Evolutionary conservation across 176 grass and related monocot species (phyloP), one percentile per base, ranked within the genome.

Genomic region (Juncus inflexus): DNA sequence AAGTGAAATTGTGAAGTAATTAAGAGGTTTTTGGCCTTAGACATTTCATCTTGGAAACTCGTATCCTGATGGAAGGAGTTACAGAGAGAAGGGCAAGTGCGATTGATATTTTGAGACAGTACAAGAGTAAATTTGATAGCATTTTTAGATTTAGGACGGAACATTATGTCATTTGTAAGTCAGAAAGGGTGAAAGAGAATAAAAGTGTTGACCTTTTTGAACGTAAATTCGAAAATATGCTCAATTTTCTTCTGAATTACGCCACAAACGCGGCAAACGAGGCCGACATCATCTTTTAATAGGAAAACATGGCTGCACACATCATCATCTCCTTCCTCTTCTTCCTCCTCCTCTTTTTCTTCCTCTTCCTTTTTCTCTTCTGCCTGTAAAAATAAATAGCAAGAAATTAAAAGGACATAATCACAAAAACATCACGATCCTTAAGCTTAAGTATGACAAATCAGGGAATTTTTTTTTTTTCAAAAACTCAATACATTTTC

Each of bases 181-280:
- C n/a, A 8, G 41, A 50, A 80, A 39, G 76, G 9, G 56, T 52
- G 37, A n/a, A n/a, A 62, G 42, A 3, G 77, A 67, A 73, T 51
- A 42, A 67, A 57, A 8, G 12, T 1, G 19, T 28, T 28, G 19
- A 99, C 94, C 94, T 99, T 99, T 78, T 84, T 89, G 85, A 88
- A 99, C 71, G 91, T 87, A 61, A 81, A 91, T 64, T 92, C 88
- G 81, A 99, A 82, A 64, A 99, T 99, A 15, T 82, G 89, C 15
- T 99, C 94, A 64, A 90, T 90, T 35, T 75, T 99, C 83, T 80
- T 89, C 77, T 89, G 75, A 79, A 99, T 99, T 74, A 99, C 82
- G 50, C 94, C 94, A 82, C 94, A 99, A 51, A 99, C 67, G 64
- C 81, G 74, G 52, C 94, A 99, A 62, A 92, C 88, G 79, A 89